These are phyloP conservation scores for Komagataella pastoris DNA, from an alignment of 805 yeast genomes.

Conservation along the genomic window DNA sequence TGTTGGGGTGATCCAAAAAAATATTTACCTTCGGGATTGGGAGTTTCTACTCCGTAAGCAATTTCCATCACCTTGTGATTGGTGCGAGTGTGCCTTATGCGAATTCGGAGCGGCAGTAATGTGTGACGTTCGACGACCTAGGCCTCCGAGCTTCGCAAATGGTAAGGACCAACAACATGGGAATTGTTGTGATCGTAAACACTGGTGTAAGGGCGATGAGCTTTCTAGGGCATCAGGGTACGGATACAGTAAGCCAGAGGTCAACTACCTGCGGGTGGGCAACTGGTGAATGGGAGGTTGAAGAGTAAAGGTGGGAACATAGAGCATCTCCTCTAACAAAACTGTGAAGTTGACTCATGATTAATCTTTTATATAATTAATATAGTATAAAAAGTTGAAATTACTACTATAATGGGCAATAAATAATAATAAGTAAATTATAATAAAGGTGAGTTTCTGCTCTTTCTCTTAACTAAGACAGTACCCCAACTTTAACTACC, in stretches of 20 bases:
- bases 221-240: not conserved
- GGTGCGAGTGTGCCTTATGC: not conserved
- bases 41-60: not conserved
- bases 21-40: not conserved
- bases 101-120: not conserved
- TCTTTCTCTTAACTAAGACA: too few species aligned
- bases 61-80: not conserved
- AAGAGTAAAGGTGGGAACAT: too few species aligned
- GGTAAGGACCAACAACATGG: not conserved
- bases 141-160: not conserved
- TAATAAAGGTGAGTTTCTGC: too few species aligned
- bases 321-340: too few species aligned
- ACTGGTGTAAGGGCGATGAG: not conserved
- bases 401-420: too few species aligned
- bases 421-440: too few species aligned
- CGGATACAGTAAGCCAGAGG: not conserved
- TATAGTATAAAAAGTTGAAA: too few species aligned
- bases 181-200: not conserved
- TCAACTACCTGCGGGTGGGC: too few species aligned
- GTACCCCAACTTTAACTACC: too few species aligned
- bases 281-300: too few species aligned
- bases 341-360: too few species aligned
- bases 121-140: not conserved
- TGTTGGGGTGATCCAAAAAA: not conserved
- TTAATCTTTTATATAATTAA: too few species aligned